Conservation (phyloP, 148 eudicot species). For the Nyssa sinensis region DNA sequence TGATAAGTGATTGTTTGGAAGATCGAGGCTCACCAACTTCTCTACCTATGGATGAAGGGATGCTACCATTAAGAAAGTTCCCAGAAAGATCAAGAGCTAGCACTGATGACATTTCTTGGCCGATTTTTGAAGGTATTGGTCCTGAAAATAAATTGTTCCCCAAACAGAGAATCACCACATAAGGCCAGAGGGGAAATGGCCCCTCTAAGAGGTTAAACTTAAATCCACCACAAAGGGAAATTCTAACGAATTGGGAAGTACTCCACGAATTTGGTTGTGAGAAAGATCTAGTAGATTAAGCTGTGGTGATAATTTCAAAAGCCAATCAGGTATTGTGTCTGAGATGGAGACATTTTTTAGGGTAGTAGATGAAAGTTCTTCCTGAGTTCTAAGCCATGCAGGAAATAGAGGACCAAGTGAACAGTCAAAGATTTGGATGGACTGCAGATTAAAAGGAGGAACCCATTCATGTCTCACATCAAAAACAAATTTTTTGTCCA, state of each 20-base stretch:
- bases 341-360: slow-evolving; percentile 17
- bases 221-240: slow-evolving; percentile 2
- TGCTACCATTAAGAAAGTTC: slow-evolving; percentile 5
- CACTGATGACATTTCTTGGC: neutral
- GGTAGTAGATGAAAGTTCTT: neutral
- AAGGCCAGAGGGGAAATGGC: neutral
- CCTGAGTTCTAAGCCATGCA: slow-evolving; percentile 21
- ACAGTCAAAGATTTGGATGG: neutral
- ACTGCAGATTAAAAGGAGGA: neutral
- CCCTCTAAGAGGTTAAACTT: slow-evolving; percentile 9
- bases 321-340: too few relatives aligned
- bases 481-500: too few relatives aligned
- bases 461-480: too few relatives aligned
- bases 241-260: too few relatives aligned
- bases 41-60: neutral
- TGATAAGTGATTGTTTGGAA: slow-evolving; percentile 6
- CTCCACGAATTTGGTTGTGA: slow-evolving; percentile 16
- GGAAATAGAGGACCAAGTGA: slow-evolving; percentile 14
- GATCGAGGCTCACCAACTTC: slow-evolving; percentile 1
- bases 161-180: neutral
- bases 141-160: slow-evolving; percentile 15
- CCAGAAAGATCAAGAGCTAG: slow-evolving; percentile 1
- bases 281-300: slow-evolving; percentile 22
- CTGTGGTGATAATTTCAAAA: slow-evolving; percentile 19
- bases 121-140: slow-evolving; percentile 1